Conservation (phyloP, 1,139 yeast species). For the Kurtzmaniella quercitrusa region DNA sequence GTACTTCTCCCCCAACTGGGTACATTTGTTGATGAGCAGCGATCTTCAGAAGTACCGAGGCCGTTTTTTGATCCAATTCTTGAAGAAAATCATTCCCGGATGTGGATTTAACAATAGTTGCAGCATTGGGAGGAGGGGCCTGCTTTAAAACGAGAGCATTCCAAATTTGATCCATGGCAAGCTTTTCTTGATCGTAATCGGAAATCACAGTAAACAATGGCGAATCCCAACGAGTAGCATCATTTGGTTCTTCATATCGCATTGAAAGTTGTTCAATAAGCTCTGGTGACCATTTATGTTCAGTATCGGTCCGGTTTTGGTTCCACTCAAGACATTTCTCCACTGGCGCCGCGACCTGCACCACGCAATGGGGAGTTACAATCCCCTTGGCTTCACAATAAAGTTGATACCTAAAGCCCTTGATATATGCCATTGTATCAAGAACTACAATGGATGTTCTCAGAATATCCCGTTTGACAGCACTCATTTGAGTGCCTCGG, state of each 20-base stretch:
- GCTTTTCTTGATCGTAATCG: slow-evolving; percentile 44
- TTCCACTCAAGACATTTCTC: slow-evolving; percentile 67
- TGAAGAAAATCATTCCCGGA: slow-evolving; percentile 71
- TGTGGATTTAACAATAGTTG: slow-evolving; percentile 71
- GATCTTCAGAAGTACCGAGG: slow-evolving; percentile 53
- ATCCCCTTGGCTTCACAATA: slow-evolving; percentile 89
- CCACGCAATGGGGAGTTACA: slow-evolving; percentile 77
- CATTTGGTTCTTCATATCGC: slow-evolving; percentile 93
- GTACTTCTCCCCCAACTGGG: slow-evolving; percentile 49
- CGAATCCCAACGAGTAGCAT: slow-evolving; percentile 86
- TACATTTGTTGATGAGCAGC: slow-evolving; percentile 59
- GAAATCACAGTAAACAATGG: slow-evolving; percentile 75
- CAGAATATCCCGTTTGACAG: slow-evolving; percentile 77
- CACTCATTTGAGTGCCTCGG: slow-evolving; percentile 82
- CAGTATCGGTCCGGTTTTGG: slow-evolving; percentile 13
- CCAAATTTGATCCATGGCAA: slow-evolving; percentile 74
- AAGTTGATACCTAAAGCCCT: slow-evolving; percentile 91
- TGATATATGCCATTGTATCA: slow-evolving; percentile 85
- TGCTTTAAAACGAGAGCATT: slow-evolving; percentile 58
- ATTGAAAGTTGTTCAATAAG: slow-evolving; percentile 67
- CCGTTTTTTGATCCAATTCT: slow-evolving; percentile 73
- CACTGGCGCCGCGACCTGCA: slow-evolving; percentile 70
- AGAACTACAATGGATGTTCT: slow-evolving; percentile 71
- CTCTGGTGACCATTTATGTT: slow-evolving; percentile 60
- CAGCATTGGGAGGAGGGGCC: slow-evolving; percentile 72